These are phyloP conservation scores for Jacaranda mimosifolia DNA, from an alignment of 257 asterid species.

Conservation along the genomic window DNA sequence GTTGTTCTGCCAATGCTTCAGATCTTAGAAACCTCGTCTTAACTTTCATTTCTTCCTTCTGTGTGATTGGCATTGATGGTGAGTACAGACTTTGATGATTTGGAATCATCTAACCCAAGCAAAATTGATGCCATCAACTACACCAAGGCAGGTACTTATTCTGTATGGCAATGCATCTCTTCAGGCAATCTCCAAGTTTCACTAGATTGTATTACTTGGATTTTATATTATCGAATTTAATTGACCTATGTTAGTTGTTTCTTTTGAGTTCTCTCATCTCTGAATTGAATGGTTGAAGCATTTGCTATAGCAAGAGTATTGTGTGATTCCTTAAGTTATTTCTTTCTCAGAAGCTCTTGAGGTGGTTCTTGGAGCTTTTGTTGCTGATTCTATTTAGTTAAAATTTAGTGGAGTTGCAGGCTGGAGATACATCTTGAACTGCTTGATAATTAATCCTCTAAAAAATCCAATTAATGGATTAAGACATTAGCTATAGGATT, in stretches of 20 bases:
- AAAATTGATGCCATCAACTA: constrained; percentile 70
- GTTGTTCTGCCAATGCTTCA: constrained; percentile 24
- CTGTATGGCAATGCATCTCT: constrained; percentile 37
- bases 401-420: constrained; percentile 19
- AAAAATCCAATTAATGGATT: constrained; percentile 4
- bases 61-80: constrained; percentile 31
- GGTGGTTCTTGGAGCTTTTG: constrained; percentile 4
- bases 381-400: neutral
- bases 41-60: neutral
- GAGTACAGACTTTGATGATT: constrained; percentile 71
- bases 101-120: constrained; percentile 73
- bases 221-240: constrained; percentile 15
- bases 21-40: neutral
- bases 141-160: constrained; percentile 99
- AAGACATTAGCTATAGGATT: constrained; percentile 14
- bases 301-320: constrained; percentile 1
- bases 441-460: neutral
- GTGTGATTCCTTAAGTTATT: neutral
- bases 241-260: constrained; percentile 19
- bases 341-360: constrained; percentile 8
- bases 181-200: constrained; percentile 3
- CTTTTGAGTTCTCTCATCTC: neutral
- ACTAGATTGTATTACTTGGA: constrained; percentile 21
- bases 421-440: constrained; percentile 2
- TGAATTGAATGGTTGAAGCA: constrained; percentile 4